Base-by-base conservation (phyloP, 805 yeast genomes). In the Hanseniaspora singularis region DNA sequence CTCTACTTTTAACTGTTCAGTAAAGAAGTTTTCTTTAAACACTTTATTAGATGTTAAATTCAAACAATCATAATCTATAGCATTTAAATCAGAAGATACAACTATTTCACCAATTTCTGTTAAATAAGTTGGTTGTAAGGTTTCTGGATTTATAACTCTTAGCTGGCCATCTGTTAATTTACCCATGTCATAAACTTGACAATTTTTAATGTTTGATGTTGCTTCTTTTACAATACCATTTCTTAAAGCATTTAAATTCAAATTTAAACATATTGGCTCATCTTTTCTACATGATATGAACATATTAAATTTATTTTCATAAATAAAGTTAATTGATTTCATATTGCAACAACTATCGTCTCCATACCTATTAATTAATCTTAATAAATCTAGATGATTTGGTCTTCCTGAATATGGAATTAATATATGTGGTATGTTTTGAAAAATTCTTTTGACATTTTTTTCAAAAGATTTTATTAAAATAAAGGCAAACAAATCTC, bases 31-130 rank as follows among this genome's bases (percentile, higher is more conserved):
- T 51, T 78, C 82, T 9, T 70, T 66, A 1, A 69, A 70, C 1
- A 76, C 68, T 32, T 55, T 55, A 3, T 51, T 41, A 1, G 55
- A 56, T 7, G 46, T 45, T 19, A 37, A 45, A 23, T 27, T 23
- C 9, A 73, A 68, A 33, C 76, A 73, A 8, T 26, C 28, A 58
- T 77, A 79, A 6, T 76, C 74, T 11, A 69, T 61, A 24, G 77
- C 80, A 54, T 81, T 87, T 0, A 89, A 94, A 52, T 86, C 95
- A 1, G 95, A 82, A 52, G 83, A 76, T 2, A 89, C 94, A 97
- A 97, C 92, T 33, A 92, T 86, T 64, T 92, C 99, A 28, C 99
- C 99, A 61, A 76, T 78, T 61, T 92, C 98, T 7, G 97, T 96
- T 43, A 79, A 79, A 49, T 73, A 76, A 58, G 98, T 89, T 11